Conservation (phyloP, 352 stramenopile genomes). For the Pilasporangium apinafurcum region DNA sequence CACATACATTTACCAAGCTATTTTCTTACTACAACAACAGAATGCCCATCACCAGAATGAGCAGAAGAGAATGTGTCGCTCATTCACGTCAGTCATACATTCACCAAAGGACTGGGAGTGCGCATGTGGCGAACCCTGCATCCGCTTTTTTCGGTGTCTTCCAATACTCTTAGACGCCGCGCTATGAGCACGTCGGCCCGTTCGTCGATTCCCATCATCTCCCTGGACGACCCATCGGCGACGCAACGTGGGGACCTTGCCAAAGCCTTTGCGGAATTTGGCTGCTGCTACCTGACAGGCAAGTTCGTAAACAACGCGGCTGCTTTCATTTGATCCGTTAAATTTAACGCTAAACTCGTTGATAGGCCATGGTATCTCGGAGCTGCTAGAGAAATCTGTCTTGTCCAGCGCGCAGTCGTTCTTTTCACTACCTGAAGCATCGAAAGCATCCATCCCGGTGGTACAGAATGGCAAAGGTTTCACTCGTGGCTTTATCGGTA, state of each 20-base stretch:
- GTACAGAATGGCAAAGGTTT: conserved; percentile 63
- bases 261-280: conserved; percentile 55
- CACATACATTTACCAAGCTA: no score
- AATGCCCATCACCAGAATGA: no score
- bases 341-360: background rate
- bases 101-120: no score
- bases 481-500: conserved; percentile 72
- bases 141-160: no score
- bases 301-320: background rate
- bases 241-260: conserved; percentile 33
- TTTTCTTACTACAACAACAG: no score
- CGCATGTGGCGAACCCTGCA: no score
- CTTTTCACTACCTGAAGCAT: conserved; percentile 38
- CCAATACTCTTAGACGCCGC: no score
- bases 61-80: no score
- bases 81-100: no score
- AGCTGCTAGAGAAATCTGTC: conserved; percentile 32
- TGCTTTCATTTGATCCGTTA: background rate
- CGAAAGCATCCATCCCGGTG: conserved; percentile 52
- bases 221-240: conserved; percentile 39
- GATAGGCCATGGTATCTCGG: conserved; percentile 47
- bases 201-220: conserved; percentile 37
- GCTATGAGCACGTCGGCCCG: background rate
- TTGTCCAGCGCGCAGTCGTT: conserved; percentile 53
- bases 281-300: conserved; percentile 68